These are phyloP conservation scores for Coemansia sp. DNA, from an alignment of 371 early-diverging fungal species.

Conservation along the genomic window DNA sequence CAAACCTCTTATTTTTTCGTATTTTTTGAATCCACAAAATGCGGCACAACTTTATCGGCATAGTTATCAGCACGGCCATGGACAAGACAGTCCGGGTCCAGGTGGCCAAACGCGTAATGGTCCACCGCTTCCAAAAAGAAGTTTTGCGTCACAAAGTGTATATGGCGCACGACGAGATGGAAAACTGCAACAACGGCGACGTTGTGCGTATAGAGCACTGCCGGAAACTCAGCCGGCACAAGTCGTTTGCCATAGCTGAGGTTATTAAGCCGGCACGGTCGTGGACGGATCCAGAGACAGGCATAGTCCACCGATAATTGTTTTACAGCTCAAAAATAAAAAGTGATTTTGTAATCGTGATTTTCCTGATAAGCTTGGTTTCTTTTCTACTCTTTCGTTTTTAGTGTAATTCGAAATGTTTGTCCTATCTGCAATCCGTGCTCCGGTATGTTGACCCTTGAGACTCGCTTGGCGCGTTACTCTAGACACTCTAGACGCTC, in stretches of 20 bases:
- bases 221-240: conserved; percentile 82
- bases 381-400: too few relatives aligned
- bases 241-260: conserved; percentile 85
- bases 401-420: too few relatives aligned
- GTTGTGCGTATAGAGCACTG: conserved; percentile 90
- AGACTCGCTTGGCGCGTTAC: too few relatives aligned
- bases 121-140: conserved; percentile 26
- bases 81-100: conserved; percentile 90
- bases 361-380: conserved; percentile 2
- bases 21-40: conserved; percentile 37
- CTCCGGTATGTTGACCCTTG: too few relatives aligned
- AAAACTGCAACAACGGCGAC: conserved; percentile 83
- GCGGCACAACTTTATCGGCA: conserved; percentile 80
- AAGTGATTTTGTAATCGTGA: background rate
- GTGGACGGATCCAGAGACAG: conserved; percentile 51
- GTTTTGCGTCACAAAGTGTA: conserved; percentile 72
- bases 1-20: too few relatives aligned
- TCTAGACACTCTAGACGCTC: too few relatives aligned
- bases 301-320: conserved; percentile 9
- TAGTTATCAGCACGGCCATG: conserved; percentile 88
- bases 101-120: conserved; percentile 68
- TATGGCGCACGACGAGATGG: conserved; percentile 85
- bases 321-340: too few relatives aligned
- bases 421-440: too few relatives aligned
- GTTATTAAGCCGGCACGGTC: conserved; percentile 59